Conservation (phyloP, 441 rosid species). For the Rhodomyrtus psidioides region DNA sequence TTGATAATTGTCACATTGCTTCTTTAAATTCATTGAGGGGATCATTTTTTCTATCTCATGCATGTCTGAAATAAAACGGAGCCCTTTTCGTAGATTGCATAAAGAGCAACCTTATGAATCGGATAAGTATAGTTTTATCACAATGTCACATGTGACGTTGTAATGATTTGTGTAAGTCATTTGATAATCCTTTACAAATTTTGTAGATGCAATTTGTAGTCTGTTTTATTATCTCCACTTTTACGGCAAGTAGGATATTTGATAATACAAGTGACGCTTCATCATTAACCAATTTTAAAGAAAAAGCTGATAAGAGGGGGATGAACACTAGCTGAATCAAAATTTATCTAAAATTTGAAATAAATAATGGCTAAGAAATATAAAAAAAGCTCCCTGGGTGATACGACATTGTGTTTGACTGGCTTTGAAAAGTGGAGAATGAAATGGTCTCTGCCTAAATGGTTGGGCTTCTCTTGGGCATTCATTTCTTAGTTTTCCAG, state of each 20-base stretch:
- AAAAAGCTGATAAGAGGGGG: not conserved
- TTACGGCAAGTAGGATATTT: not conserved
- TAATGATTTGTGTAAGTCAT: not conserved
- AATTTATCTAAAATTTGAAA: not conserved
- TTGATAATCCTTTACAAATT: not conserved
- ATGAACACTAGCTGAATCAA: not conserved
- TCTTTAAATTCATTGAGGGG: not conserved
- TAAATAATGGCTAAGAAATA: not conserved
- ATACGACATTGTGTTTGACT: not conserved
- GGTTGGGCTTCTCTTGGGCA: not conserved
- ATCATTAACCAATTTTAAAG: not conserved
- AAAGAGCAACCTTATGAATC: not conserved
- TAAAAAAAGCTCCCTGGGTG: not conserved
- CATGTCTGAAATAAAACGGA: not conserved
- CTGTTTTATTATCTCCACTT: not conserved
- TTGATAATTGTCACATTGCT: not conserved
- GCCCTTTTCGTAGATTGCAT: not conserved
- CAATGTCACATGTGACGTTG: not conserved
- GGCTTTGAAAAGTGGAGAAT: not conserved
- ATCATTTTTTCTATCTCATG: not conserved
- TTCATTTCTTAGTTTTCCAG: not conserved
- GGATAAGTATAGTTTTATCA: not conserved
- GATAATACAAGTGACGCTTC: not conserved
- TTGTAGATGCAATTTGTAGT: not conserved
- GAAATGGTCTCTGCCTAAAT: not conserved